A percentile compares a stretch with the other conserved stretches of the same genome.
Conservation (phyloP, 352 stramenopile genomes). For the Pythium aquatile region DNA sequence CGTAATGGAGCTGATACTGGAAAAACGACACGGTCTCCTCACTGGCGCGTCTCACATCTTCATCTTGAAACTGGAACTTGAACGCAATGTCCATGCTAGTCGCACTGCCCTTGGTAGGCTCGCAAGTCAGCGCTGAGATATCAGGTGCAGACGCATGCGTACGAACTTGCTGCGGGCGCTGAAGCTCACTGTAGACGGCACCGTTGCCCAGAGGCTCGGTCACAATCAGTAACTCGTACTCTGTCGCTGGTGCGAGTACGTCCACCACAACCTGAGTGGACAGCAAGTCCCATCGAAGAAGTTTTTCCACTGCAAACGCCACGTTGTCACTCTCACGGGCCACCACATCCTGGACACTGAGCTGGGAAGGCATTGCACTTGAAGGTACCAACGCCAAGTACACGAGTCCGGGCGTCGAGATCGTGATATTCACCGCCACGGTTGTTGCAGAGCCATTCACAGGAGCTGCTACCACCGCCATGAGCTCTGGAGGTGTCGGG, state of each 20-base stretch:
- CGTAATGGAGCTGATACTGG: conserved; percentile 54
- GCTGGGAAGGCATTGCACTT: not conserved
- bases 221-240: conserved; percentile 60
- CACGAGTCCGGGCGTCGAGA: conserved; percentile 40
- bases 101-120: conserved; percentile 40
- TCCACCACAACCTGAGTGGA: conserved; percentile 29
- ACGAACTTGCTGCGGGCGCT: conserved; percentile 28
- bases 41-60: conserved; percentile 37
- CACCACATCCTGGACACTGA: conserved; percentile 18
- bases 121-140: conserved; percentile 27
- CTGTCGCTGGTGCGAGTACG: conserved; percentile 40
- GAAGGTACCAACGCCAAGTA: conserved; percentile 55
- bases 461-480: conserved; percentile 17
- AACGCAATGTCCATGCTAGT: conserved; percentile 43
- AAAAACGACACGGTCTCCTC: conserved; percentile 37
- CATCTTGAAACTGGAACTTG: conserved; percentile 35
- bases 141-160: conserved; percentile 61
- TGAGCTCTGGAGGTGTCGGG: conserved; percentile 42
- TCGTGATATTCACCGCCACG: conserved; percentile 32
- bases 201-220: conserved; percentile 54
- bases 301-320: conserved; percentile 27
- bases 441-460: conserved; percentile 39
- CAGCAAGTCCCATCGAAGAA: conserved; percentile 31
- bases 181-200: conserved; percentile 46
- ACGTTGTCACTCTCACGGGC: not conserved